Evolutionary conservation across 768 basidiomycete genomes (phyloP).

Genomic region (Tulasnella sp.): DNA sequence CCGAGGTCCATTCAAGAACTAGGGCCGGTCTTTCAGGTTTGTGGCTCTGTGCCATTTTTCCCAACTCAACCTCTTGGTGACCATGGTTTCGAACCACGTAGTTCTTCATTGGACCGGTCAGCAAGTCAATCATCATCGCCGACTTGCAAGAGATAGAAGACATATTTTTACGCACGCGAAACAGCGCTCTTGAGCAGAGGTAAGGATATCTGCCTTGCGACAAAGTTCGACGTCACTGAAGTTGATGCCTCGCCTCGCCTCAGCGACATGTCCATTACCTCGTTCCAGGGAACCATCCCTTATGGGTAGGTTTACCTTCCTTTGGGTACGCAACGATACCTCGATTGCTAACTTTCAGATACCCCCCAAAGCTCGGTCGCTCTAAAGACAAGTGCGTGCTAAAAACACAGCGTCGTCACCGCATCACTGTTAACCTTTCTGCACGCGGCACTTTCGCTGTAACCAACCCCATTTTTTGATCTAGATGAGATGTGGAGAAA

Average conservation of each 20-base stretch:
- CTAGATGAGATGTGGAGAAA: constrained; percentile 15
- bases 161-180: background rate
- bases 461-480: background rate
- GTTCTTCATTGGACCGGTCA: constrained; percentile 16
- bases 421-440: background rate
- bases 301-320: constrained; percentile 10
- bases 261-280: background rate
- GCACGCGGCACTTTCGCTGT: background rate
- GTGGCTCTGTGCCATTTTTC: background rate
- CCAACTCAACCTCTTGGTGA: background rate
- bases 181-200: constrained; percentile 4
- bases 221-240: too few relatives aligned
- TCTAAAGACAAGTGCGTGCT: background rate
- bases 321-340: background rate
- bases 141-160: constrained; percentile 19
- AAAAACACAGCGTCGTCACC: background rate
- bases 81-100: background rate
- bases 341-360: background rate
- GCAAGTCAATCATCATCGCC: background rate
- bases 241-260: background rate
- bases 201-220: background rate
- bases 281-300: constrained; percentile 8
- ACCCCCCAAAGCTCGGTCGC: background rate
- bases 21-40: constrained; percentile 11
- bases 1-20: background rate